Evolutionary conservation across 768 basidiomycete species (phyloP), one percentile per base, ranked within the genome.

Genomic region (Kwoniella mangroviensis): DNA sequence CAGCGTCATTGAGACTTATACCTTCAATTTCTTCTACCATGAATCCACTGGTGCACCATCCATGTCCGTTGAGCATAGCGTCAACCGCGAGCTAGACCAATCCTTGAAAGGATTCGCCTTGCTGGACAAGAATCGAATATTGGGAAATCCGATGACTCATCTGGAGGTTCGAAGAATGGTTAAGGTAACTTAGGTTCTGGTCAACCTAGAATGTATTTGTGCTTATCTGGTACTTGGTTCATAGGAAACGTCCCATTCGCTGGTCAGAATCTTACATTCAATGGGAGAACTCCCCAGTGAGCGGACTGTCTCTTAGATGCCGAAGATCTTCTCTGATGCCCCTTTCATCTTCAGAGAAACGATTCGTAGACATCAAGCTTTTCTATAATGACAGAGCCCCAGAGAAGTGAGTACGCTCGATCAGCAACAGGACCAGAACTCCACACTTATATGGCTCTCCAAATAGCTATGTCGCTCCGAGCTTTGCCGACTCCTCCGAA

Each of bases 1-100:
- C 21, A 75, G 74, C n/a, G 68, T 75, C 21, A 17, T 75, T 6
- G 75, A 75, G 34, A 63, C 75, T 2, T 65, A 71, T 45, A 69
- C 69, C 2, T 71, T 75, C 67, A 75, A 68, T 54, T 75, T 75
- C 55, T 58, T 45, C 24, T 73, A 75, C 63, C 11, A 63, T 41
- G 24, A 53, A 2, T 15, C 15, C 10, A 51, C 22, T 5, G 40
- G 41, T 9, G 13, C 34, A 4, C 60, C 69, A 28, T 34, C 53
- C 13, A 57, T 58, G 40, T 15, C 28, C 0, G 19, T 61, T 10
- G 55, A 51, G 4, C 69, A 65, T 34, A n/a, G 22, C 2, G 19
- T 10, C 58, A 17, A 15, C 40, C 15, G 42, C n/a, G 5, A 57
- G 28, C 5, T 10, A 22, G 28, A 13, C 26, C 56, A 34, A 26